These are phyloP conservation scores for Alternaria conjuncta DNA, from an alignment of 2,329 filamentous ascomycete species.

Conservation along the genomic window DNA sequence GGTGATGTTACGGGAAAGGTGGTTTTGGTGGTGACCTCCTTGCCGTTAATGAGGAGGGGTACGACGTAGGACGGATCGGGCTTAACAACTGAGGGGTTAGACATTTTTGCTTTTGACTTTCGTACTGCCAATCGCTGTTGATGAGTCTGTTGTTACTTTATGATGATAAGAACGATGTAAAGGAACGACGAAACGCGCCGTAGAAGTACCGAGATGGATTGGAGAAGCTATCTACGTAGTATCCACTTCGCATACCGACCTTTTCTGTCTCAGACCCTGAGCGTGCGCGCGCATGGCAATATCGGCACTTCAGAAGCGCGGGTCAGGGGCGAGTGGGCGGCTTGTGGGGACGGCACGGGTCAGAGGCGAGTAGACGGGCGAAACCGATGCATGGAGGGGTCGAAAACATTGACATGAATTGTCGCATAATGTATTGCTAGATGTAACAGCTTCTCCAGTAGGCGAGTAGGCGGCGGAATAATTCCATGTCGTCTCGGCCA, in stretches of 20 bases:
- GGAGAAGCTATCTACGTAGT: neutral
- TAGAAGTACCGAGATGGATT: neutral
- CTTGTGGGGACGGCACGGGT: slow-evolving; percentile 3
- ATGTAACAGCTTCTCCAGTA: neutral
- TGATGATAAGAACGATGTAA: neutral
- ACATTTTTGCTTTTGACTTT: slow-evolving; percentile 7
- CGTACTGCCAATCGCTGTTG: neutral
- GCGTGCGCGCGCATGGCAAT: neutral
- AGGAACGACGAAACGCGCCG: neutral
- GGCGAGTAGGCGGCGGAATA: neutral
- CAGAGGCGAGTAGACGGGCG: slow-evolving; percentile 5
- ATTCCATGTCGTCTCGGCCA: neutral
- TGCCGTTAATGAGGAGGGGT: slow-evolving; percentile 58
- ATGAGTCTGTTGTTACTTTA: neutral
- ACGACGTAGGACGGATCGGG: slow-evolving; percentile 41
- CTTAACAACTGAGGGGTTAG: slow-evolving; percentile 1
- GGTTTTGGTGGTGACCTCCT: slow-evolving; percentile 55
- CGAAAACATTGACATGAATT: neutral
- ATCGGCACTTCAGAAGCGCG: slow-evolving; percentile 1
- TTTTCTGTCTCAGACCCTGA: neutral
- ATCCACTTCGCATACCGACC: neutral
- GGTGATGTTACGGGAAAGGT: slow-evolving; percentile 67
- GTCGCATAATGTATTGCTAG: neutral
- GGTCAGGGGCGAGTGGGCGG: slow-evolving; percentile 1
- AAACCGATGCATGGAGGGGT: neutral